Evolutionary conservation across 176 grass and related monocot genomes (phyloP).

Genomic region (Triticum urartu): DNA sequence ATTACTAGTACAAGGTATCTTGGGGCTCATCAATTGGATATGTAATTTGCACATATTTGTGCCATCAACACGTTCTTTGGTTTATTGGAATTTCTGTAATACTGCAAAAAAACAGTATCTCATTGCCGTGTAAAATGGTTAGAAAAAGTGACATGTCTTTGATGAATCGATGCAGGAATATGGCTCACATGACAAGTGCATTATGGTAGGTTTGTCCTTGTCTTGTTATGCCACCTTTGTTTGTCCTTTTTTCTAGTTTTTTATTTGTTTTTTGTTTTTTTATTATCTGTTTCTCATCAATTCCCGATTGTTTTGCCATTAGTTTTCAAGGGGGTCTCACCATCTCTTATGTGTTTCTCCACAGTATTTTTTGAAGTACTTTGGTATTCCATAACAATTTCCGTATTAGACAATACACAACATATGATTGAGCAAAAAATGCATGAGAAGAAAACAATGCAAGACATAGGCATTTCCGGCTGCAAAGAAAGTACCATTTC

Average conservation of each 20-base stretch:
- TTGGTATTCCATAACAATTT: neutral
- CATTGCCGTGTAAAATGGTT: neutral
- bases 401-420: neutral
- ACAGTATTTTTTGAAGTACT: neutral
- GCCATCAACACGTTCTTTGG: too few relatives aligned
- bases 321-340: neutral
- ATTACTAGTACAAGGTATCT: too few relatives aligned
- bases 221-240: neutral
- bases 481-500: neutral
- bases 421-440: neutral
- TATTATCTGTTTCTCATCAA: neutral
- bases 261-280: neutral
- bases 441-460: neutral
- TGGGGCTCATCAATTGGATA: too few relatives aligned
- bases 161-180: neutral
- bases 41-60: too few relatives aligned
- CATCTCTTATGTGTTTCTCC: neutral
- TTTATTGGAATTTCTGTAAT: neutral
- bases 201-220: neutral
- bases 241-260: neutral
- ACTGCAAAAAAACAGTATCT: neutral
- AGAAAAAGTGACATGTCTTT: neutral
- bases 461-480: neutral
- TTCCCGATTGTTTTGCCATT: neutral
- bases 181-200: neutral